phyloP scores from a whole-genome alignment of 768 basidiomycete genomes.

The Lactifluus subvellereus region DNA sequence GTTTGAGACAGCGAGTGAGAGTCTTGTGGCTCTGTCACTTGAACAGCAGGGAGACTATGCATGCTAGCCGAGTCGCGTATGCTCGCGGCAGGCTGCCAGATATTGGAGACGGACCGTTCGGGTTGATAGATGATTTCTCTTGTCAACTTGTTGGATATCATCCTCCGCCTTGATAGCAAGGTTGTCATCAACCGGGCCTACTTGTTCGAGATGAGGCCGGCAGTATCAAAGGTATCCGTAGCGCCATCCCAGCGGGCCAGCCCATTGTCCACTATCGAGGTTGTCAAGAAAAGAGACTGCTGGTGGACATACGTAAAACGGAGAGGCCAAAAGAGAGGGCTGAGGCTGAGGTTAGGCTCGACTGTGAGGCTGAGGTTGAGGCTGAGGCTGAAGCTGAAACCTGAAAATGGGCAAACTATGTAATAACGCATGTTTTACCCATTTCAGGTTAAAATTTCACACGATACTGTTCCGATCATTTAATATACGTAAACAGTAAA shows the following conservation, averaged over 20 bases:
- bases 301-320: conserved; percentile 17
- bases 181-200: conserved; percentile 24
- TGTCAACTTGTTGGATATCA: conserved; percentile 19
- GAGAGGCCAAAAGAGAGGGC: not conserved
- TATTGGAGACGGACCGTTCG: conserved; percentile 35
- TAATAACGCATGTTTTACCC: not conserved
- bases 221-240: conserved; percentile 4
- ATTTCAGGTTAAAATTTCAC: conserved; percentile 4
- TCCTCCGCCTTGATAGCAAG: conserved; percentile 22
- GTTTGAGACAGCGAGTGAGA: conserved; percentile 34
- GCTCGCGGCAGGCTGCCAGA: conserved; percentile 33
- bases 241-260: conserved; percentile 17
- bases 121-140: conserved; percentile 22
- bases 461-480: not conserved
- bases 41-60: conserved; percentile 53
- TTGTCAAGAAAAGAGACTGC: conserved; percentile 16
- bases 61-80: conserved; percentile 48
- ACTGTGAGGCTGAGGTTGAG: no score
- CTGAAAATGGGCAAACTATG: not conserved
- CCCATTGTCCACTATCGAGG: conserved; percentile 40
- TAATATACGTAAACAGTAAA: not conserved
- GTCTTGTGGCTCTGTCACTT: conserved; percentile 40
- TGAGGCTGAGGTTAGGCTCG: not conserved
- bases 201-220: conserved; percentile 12
- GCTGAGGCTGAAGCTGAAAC: not conserved